Evolutionary conservation across 2,329 filamentous ascomycete genomes (phyloP).

Genomic region (Trichoderma atroviride): DNA sequence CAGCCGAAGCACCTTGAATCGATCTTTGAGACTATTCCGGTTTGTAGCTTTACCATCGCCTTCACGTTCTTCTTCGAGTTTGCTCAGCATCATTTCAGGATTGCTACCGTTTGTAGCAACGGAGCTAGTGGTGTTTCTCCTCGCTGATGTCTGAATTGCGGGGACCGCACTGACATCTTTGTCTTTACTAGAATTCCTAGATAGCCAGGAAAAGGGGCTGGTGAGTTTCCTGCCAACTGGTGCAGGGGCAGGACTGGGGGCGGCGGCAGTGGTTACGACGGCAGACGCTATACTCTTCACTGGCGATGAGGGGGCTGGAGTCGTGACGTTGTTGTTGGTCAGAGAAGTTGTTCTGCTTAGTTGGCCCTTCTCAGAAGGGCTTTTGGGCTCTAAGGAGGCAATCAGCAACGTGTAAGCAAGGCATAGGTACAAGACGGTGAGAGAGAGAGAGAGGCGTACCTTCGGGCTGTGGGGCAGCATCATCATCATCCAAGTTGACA

Average conservation of each 20-base stretch:
- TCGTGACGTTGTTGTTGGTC: conserved; percentile 72
- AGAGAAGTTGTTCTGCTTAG: conserved; percentile 62
- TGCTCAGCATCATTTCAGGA: conserved; percentile 75
- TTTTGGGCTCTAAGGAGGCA: conserved; percentile 35
- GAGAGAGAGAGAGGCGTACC: conserved; percentile 35
- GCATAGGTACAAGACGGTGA: conserved; percentile 5
- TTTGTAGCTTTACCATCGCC: conserved; percentile 52
- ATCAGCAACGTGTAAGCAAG: conserved; percentile 28
- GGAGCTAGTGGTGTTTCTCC: conserved; percentile 77
- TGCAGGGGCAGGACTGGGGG: conserved; percentile 29
- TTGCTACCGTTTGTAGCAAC: conserved; percentile 79
- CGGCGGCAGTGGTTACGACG: conserved; percentile 37
- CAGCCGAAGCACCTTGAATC: conserved; percentile 77
- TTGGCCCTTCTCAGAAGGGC: conserved; percentile 42
- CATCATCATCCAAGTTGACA: conserved; percentile 69
- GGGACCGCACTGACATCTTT: conserved; percentile 58
- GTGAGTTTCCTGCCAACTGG: conserved; percentile 71
- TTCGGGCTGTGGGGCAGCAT: conserved; percentile 43
- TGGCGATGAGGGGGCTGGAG: conserved; percentile 64
- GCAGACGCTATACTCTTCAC: conserved; percentile 49
- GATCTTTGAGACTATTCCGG: conserved; percentile 69
- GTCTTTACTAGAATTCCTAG: conserved; percentile 64
- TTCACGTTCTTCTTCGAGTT: conserved; percentile 72
- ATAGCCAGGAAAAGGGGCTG: conserved; percentile 85
- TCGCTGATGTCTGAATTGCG: conserved; percentile 50